Evolutionary conservation across 805 yeast genomes (phyloP).

Genomic region (Schwanniomyces pseudopolymorphus): DNA sequence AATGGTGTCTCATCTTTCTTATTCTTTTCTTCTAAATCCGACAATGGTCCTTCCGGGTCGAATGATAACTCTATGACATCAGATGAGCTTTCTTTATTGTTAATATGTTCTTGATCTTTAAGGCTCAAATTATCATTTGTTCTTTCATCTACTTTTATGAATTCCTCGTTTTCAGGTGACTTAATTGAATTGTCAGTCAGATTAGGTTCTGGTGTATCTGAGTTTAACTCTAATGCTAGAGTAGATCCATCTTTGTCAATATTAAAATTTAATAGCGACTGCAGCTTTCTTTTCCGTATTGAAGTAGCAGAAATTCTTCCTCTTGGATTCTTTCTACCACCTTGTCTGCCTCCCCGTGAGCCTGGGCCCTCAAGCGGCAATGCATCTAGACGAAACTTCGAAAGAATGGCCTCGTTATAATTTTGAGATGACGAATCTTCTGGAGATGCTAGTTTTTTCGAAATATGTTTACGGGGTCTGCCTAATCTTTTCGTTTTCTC

Average conservation of each 20-base stretch:
- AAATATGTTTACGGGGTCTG: constrained; percentile 31
- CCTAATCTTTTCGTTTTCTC: constrained; percentile 34
- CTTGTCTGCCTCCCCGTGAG: constrained; percentile 35
- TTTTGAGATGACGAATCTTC: constrained; percentile 24
- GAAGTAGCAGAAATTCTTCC: constrained; percentile 26
- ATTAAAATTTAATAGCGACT: constrained; percentile 8
- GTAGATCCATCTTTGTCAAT: constrained; percentile 3
- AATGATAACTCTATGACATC: background rate
- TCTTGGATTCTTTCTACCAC: constrained; percentile 15
- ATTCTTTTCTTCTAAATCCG: background rate
- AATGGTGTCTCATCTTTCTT: background rate
- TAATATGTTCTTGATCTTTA: background rate
- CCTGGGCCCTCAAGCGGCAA: constrained; percentile 40
- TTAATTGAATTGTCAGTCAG: background rate
- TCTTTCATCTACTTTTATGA: no score
- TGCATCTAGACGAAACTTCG: constrained; percentile 34
- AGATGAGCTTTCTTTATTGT: background rate
- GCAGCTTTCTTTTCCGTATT: constrained; percentile 20
- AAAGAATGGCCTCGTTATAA: constrained; percentile 26
- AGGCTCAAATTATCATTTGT: background rate
- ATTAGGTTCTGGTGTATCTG: background rate
- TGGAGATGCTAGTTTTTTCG: constrained; percentile 11
- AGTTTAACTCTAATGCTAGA: background rate
- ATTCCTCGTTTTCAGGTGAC: background rate
- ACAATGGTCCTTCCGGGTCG: background rate